Conservation (phyloP, 164 flowering plant species). For the grape (Vitis vinifera) region ASM3070453v1 NC_081818.1:512001-512500, state of each 20-base stretch:
- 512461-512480: too few relatives aligned
- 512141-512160: slow-evolving; percentile 47
- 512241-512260: slow-evolving; percentile 48
- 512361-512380: too few relatives aligned
- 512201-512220: slow-evolving; percentile 21
- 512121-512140: slow-evolving; percentile 44
- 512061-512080: slow-evolving; percentile 32
- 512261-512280: slow-evolving; percentile 27
- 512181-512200: slow-evolving; percentile 50
- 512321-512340: too few relatives aligned
- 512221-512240: slow-evolving; percentile 42
- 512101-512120: slow-evolving; percentile 33
- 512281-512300: too few relatives aligned
- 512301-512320: neutral
- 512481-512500: too few relatives aligned
- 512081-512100: slow-evolving; percentile 36
- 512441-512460: too few relatives aligned
- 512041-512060: slow-evolving; percentile 29
- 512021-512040: slow-evolving; percentile 28
- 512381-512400: too few relatives aligned
- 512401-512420: too few relatives aligned
- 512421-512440: too few relatives aligned
- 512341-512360: too few relatives aligned
- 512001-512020: neutral
- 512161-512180: slow-evolving; percentile 49